Evolutionary conservation across 768 basidiomycete species (phyloP).

Genomic region (Rhodosporidiobolus odoratus): DNA sequence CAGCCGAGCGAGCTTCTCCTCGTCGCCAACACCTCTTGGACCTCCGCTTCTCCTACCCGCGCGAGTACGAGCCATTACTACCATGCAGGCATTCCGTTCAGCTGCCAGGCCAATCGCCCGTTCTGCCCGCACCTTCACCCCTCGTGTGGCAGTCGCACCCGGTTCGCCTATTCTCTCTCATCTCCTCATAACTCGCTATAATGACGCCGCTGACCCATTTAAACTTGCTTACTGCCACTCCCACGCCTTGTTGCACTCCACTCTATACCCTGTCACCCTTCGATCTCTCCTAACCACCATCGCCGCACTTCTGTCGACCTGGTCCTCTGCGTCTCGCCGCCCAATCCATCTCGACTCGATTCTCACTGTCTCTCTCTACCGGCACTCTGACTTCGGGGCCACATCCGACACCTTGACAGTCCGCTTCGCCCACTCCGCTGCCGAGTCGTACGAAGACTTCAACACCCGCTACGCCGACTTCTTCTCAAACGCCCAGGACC

Average conservation of each 20-base stretch:
- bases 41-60: too few species aligned
- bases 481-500: constrained; percentile 85
- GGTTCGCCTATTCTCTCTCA: constrained; percentile 10
- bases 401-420: constrained; percentile 1
- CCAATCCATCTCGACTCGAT: background rate
- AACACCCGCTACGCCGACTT: constrained; percentile 88
- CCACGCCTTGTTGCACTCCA: background rate
- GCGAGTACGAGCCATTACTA: background rate
- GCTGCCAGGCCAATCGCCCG: constrained; percentile 23
- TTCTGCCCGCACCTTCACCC: constrained; percentile 8
- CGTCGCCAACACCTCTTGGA: too few species aligned
- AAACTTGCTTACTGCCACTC: background rate
- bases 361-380: background rate
- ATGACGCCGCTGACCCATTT: background rate
- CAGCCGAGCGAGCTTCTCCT: too few species aligned
- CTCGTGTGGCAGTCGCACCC: constrained; percentile 14
- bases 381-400: background rate
- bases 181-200: background rate
- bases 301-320: background rate
- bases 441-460: constrained; percentile 70
- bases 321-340: background rate
- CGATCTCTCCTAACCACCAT: background rate
- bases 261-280: background rate
- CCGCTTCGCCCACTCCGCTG: constrained; percentile 35
- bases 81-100: constrained; percentile 29